phyloP scores from a whole-genome alignment of 1,284 basidiomycete genomes.

The Sporisorium exsertum region DNA sequence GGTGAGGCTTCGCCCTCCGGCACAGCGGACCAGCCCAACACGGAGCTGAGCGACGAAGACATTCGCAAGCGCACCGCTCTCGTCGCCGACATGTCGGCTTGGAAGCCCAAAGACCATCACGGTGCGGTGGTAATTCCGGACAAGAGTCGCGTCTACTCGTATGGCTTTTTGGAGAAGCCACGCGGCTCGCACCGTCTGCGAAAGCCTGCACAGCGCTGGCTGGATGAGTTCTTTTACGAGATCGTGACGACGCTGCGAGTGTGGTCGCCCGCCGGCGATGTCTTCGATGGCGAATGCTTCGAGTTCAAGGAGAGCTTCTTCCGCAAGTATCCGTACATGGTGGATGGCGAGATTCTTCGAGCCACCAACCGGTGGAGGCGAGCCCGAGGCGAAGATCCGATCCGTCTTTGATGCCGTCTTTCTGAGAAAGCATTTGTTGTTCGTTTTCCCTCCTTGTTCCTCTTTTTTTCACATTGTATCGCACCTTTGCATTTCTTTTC shows the following conservation, averaged over 20 bases:
- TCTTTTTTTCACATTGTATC: neutral
- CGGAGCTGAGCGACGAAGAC: conserved; percentile 28
- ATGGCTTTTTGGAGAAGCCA: conserved; percentile 48
- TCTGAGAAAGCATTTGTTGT: neutral
- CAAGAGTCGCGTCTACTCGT: conserved; percentile 41
- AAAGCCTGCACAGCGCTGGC: conserved; percentile 48
- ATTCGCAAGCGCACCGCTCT: conserved; percentile 42
- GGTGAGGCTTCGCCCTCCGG: neutral
- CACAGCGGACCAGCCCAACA: neutral
- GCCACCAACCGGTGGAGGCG: conserved; percentile 52
- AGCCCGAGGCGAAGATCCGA: conserved; percentile 45
- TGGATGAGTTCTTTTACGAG: conserved; percentile 46
- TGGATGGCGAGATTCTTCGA: conserved; percentile 45
- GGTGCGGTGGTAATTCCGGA: conserved; percentile 40
- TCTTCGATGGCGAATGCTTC: conserved; percentile 51
- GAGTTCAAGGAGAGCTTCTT: conserved; percentile 53
- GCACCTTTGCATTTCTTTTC: conserved; percentile 11
- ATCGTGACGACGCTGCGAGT: conserved; percentile 41
- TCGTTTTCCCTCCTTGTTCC: no score
- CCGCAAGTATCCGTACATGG: conserved; percentile 53
- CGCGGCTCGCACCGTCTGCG: conserved; percentile 44
- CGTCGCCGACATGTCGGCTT: conserved; percentile 45
- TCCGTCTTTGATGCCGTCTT: conserved; percentile 42
- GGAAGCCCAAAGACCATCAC: conserved; percentile 29
- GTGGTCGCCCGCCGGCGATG: conserved; percentile 49